Evolutionary conservation across 345 rosid species (phyloP).

Genomic region (Salix udensis): DNA sequence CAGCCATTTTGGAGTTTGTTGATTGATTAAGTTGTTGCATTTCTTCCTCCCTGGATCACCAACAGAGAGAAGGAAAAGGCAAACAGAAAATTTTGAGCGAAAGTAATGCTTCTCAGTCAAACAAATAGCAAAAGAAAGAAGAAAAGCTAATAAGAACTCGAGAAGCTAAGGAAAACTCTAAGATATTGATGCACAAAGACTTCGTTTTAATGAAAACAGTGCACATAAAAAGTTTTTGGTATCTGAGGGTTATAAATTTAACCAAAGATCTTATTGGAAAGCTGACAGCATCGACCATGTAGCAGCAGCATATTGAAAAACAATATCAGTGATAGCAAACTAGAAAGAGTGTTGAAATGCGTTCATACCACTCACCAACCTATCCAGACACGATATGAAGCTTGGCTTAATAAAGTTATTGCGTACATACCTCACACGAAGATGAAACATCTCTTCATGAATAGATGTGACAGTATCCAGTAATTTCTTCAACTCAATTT

Average conservation of each 20-base stretch:
- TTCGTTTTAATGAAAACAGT: too few species aligned
- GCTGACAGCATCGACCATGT: background rate
- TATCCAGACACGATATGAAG: too few species aligned
- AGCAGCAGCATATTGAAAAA: background rate
- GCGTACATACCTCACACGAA: slow-evolving; percentile 63
- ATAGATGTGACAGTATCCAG: slow-evolving; percentile 50
- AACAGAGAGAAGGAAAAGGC: background rate
- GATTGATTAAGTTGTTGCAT: slow-evolving; percentile 72
- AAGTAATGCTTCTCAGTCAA: background rate
- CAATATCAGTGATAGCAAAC: background rate
- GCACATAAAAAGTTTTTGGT: too few species aligned
- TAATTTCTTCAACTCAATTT: slow-evolving; percentile 67
- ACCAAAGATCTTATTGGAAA: background rate
- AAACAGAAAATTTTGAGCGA: too few species aligned
- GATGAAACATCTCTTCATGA: slow-evolving; percentile 77
- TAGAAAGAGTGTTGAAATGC: too few species aligned
- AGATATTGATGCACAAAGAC: too few species aligned
- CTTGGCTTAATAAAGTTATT: background rate
- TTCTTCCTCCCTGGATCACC: slow-evolving; percentile 62
- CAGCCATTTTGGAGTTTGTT: slow-evolving; percentile 63
- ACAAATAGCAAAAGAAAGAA: background rate
- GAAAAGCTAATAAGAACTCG: background rate
- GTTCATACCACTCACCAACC: too few species aligned
- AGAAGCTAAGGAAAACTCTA: background rate
- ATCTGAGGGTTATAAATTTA: too few species aligned